A percentile compares a stretch with the other conserved stretches of the same genome.
Conservation (phyloP, 345 rosid genomes). For the Euphorbia lathyris region DNA sequence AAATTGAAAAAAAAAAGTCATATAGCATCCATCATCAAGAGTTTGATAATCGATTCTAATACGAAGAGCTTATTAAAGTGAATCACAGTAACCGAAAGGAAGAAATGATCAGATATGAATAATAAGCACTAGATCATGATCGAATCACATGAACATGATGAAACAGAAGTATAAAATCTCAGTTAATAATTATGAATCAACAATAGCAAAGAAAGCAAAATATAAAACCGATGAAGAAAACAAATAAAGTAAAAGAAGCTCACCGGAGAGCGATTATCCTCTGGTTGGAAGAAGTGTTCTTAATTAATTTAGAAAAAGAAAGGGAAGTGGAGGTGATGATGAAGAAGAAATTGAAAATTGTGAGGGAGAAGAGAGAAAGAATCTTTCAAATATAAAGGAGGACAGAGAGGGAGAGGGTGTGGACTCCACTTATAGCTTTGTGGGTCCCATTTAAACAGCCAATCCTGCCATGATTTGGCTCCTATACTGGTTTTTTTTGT, state of each 20-base stretch:
- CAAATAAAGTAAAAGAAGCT: neutral
- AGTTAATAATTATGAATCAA: slow-evolving; percentile 4
- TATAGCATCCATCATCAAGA: neutral
- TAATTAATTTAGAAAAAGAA: neutral
- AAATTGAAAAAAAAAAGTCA: neutral
- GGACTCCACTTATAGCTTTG: neutral
- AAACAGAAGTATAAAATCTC: neutral
- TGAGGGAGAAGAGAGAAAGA: slow-evolving; percentile 15
- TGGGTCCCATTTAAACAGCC: slow-evolving; percentile 34
- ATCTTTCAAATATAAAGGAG: slow-evolving; percentile 31
- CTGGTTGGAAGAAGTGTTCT: neutral
- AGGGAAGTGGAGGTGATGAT: slow-evolving; percentile 1
- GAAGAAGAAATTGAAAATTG: slow-evolving; percentile 17
- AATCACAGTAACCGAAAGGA: neutral
- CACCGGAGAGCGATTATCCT: neutral
- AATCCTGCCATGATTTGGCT: slow-evolving; percentile 13
- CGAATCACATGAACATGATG: neutral
- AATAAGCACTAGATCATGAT: neutral
- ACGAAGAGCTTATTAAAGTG: neutral
- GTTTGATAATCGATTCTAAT: neutral
- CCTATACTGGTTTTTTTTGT: slow-evolving; percentile 8
- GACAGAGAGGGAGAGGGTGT: slow-evolving; percentile 7
- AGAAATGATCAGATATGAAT: neutral
- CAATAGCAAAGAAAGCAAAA: neutral
- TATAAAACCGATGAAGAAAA: neutral